Base-by-base conservation (phyloP, 148 eudicot species). In the Camellia sinensis region DNA sequence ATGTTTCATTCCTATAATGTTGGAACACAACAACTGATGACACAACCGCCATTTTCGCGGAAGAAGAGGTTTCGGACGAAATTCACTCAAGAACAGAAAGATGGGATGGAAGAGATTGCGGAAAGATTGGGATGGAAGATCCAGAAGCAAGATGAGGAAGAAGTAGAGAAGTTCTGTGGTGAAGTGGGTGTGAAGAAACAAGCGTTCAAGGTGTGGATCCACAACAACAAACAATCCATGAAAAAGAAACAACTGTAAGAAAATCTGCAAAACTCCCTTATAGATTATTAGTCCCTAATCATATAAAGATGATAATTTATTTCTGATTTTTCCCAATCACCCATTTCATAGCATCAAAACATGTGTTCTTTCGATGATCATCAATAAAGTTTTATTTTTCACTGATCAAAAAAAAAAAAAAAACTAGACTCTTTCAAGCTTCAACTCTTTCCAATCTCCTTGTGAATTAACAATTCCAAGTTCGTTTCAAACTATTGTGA, bases 121-220 rank as follows among this genome's bases (percentile, higher is more conserved):
- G 83, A 81, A 63, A 87, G 74, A 53, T 10, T 90, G 52, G 91
- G 84, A 21, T 90, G 93, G 93, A 87, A 76, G 74, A 89, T 90
- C 14, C 93, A 90, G 80, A 90, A 89, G 77, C 85, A 85, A 67
- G 87, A 89, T 53, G 91, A 90, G 41, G 40, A 60, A 10, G 84
- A 78, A 5, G 87, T 90, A 7, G 80, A 74, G 50, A 79, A 77
- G 69, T 86, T 90, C 40, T 90, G 93, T 41, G 48, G 63, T 6
- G 87, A 89, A 54, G 81, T 77, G 1, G 93, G 91, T 4, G 83
- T 90, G 40, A 87, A 86, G 80, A 84, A 88, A 48, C 85, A 86
- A 19, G 93, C 86, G 52, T 89, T 90, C 81, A 90, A 89, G 62
- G 93, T 90, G 40, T 90, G 93, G 93, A 90, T 90, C 88, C 93